Percentiles rank a stretch among this genome's conserved stretches.
Evolutionary conservation across 345 rosid genomes (phyloP).

Genomic region (Ceriops decandra): DNA sequence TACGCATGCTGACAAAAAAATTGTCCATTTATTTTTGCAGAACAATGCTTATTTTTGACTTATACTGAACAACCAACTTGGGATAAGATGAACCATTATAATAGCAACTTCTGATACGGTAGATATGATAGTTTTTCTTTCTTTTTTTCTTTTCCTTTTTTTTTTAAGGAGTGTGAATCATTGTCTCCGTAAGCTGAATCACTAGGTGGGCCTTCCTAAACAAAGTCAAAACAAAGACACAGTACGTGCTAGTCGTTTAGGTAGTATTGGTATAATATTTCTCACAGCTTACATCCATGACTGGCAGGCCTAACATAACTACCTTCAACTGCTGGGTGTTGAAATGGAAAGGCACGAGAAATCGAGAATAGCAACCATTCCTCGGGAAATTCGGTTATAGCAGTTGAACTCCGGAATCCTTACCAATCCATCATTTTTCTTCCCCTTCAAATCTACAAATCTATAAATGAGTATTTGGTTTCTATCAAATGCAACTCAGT

Average conservation of each 20-base stretch:
- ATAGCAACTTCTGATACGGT: too few relatives aligned
- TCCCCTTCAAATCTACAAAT: conserved; percentile 20
- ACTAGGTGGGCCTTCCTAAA: not conserved
- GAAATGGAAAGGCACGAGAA: not conserved
- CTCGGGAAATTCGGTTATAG: conserved; percentile 26
- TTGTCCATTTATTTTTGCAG: not conserved
- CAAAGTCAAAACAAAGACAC: not conserved
- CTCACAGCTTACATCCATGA: not conserved
- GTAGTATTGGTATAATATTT: not conserved
- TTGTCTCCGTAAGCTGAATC: too few relatives aligned
- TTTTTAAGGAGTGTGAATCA: too few relatives aligned
- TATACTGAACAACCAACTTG: too few relatives aligned
- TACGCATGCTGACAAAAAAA: not conserved
- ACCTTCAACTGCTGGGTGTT: not conserved
- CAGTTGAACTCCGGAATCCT: conserved; percentile 44
- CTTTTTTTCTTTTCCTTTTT: too few relatives aligned
- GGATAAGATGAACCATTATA: too few relatives aligned
- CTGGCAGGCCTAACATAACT: conserved; percentile 29
- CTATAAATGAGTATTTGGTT: conserved; percentile 9
- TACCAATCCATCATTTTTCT: conserved; percentile 25
- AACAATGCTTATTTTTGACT: not conserved
- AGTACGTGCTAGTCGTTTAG: not conserved
- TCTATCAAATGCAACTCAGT: not conserved
- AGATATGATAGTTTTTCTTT: too few relatives aligned
- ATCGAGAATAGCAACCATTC: conserved; percentile 6